Base-by-base conservation (phyloP, 768 basidiomycete species). In the Mycena kentingensis region DNA sequence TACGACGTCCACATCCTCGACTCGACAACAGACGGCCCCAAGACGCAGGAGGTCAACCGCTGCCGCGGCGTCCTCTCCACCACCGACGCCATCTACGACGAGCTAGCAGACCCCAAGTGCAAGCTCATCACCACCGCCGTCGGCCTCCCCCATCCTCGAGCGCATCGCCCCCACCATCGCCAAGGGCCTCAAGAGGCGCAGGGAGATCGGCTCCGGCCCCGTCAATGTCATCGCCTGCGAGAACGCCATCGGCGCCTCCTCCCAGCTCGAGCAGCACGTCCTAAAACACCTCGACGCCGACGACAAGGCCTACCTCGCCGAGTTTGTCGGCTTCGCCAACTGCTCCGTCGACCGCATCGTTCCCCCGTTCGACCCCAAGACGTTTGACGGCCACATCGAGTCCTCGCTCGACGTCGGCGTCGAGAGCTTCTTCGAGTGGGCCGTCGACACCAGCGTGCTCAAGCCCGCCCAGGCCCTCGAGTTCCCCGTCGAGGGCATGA, bases 291-390 rank as follows among this genome's bases (percentile, higher is more conserved):
- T 74, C 29, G 58, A 50, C 12, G 55, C 57, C 5, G 67, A 64
- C 3, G 70, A 71, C 44, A 60, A 52, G 16, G 51, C 54, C 1
- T 72, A 66, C 57, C 61, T 67, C 7, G 54, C 54, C 11, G 41
- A 61, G 39, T 46, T 72, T 48, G 60, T 75, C 44, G 73, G 73
- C 39, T 75, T 73, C 55, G 71, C 73, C 7, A 70, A 73, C 59
- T 75, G 73, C 60, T 65, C 71, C 27, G 71, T 75, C 46, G 73
- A 75, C 60, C 68, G 73, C 51, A 75, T 75, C 63, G 60, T 63
- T 12, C 63, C 65, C 48, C 60, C 63, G 1, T 66, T 61, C 48
- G 26, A 51, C 15, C 46, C 56, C 38, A 42, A 37, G 15, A 37
- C 39, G 3, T 50, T 47, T 43, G 51, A 43, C 37, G 45, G 39